Conservation (phyloP, 176 grass and related monocot species). For the Paspalum notatum region DNA sequence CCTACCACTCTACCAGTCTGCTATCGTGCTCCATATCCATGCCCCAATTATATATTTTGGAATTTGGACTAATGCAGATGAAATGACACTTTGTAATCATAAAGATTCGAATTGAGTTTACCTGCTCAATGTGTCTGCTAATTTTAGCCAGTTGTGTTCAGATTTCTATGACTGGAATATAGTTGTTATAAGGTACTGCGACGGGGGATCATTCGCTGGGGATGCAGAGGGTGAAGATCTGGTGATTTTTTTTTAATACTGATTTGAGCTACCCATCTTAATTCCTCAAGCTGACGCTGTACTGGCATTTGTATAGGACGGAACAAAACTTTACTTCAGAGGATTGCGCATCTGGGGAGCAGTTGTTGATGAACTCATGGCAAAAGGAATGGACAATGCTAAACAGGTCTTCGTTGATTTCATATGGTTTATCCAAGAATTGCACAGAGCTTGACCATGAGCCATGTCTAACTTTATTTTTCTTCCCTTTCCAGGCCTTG, state of each 20-base stretch:
- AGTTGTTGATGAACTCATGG: slow-evolving; percentile 62
- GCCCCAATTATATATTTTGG: background rate
- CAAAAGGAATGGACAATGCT: slow-evolving; percentile 61
- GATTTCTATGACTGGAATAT: slow-evolving; percentile 94
- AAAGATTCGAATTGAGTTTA: background rate
- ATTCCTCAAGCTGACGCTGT: background rate
- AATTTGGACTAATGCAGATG: background rate
- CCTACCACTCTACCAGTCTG: background rate
- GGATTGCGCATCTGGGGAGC: slow-evolving; percentile 73
- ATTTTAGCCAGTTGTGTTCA: background rate
- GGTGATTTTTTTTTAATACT: slow-evolving; percentile 31
- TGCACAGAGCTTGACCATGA: background rate
- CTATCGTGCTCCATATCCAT: background rate
- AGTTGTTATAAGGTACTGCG: slow-evolving; percentile 74
- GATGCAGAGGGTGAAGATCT: slow-evolving; percentile 53
- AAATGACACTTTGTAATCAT: background rate
- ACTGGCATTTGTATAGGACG: slow-evolving; percentile 48
- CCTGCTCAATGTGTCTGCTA: background rate
- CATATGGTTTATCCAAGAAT: background rate
- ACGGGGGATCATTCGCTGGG: slow-evolving; percentile 77
- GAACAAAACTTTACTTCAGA: slow-evolving; percentile 67
- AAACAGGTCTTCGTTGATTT: slow-evolving; percentile 53
- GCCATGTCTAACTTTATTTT: background rate
- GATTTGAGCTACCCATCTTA: background rate
- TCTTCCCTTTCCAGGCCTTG: slow-evolving; percentile 55